Evolutionary conservation across 768 basidiomycete species (phyloP).

Genomic region (Lyophyllum decastes): DNA sequence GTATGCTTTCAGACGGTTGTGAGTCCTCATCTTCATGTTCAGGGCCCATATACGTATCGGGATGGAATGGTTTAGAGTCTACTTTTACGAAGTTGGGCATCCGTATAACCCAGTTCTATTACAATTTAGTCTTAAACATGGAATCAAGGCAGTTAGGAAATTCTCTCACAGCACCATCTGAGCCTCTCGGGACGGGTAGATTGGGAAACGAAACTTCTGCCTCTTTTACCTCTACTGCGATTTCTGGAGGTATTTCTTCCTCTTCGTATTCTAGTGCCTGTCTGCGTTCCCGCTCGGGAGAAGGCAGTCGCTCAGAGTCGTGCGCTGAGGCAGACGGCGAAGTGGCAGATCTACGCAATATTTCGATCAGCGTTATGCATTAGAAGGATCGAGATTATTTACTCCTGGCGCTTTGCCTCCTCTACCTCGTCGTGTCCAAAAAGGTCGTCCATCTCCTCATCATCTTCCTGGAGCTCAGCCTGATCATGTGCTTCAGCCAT

Average conservation of each 20-base stretch:
- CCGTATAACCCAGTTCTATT: slow-evolving; percentile 86
- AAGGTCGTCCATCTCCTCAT: slow-evolving; percentile 68
- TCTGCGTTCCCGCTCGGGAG: slow-evolving; percentile 62
- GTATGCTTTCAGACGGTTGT: slow-evolving; percentile 56
- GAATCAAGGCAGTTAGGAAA: background rate
- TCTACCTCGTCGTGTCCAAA: slow-evolving; percentile 71
- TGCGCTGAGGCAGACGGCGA: slow-evolving; percentile 53
- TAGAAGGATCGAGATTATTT: slow-evolving; percentile 13
- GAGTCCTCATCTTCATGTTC: slow-evolving; percentile 75
- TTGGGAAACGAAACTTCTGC: slow-evolving; percentile 85
- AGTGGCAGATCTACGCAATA: slow-evolving; percentile 27
- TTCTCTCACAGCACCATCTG: slow-evolving; percentile 74
- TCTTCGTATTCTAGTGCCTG: slow-evolving; percentile 82
- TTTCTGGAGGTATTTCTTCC: slow-evolving; percentile 64
- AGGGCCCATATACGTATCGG: slow-evolving; percentile 80
- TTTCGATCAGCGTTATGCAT: background rate
- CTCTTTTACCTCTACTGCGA: slow-evolving; percentile 59
- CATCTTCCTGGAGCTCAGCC: slow-evolving; percentile 29
- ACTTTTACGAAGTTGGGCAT: slow-evolving; percentile 94
- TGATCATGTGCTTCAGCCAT: slow-evolving; percentile 37
- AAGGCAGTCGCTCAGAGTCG: slow-evolving; percentile 66
- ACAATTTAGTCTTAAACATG: no score
- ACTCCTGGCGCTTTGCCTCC: slow-evolving; percentile 54
- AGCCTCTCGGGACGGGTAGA: slow-evolving; percentile 75
- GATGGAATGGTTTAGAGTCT: slow-evolving; percentile 88